Conservation (phyloP, 768 basidiomycete species). For the Glaciozyma antarctica region DNA sequence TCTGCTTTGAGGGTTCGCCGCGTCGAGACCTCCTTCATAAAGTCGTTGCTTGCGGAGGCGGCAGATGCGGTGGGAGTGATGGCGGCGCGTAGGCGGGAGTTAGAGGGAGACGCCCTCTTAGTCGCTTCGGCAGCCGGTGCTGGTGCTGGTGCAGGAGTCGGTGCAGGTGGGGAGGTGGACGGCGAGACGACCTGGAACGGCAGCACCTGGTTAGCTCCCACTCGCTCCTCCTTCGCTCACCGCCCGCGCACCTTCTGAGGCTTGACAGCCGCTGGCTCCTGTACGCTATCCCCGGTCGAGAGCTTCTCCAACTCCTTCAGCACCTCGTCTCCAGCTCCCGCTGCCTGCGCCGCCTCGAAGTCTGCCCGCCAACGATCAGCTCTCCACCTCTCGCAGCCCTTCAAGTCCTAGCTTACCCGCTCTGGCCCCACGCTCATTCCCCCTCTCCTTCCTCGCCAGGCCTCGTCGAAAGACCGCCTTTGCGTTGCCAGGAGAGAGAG, state of each 20-base stretch:
- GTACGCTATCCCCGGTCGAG: too few relatives aligned
- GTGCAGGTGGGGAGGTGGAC: background rate
- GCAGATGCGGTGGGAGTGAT: background rate
- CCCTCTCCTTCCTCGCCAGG: slow-evolving; percentile 38
- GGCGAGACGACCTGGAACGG: background rate
- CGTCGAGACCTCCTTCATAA: background rate
- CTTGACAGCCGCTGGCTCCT: too few relatives aligned
- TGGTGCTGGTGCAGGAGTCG: background rate
- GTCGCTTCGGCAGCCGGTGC: background rate
- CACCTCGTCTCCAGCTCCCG: slow-evolving; percentile 21
- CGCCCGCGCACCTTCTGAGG: background rate
- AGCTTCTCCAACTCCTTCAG: slow-evolving; percentile 7
- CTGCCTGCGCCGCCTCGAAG: slow-evolving; percentile 4
- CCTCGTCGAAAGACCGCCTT: slow-evolving; percentile 42
- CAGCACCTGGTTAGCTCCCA: background rate
- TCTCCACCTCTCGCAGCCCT: background rate
- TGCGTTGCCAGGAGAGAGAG: slow-evolving; percentile 36
- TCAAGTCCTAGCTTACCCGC: slow-evolving; percentile 1
- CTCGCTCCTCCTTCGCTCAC: background rate
- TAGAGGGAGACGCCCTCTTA: background rate
- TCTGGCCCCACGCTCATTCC: slow-evolving; percentile 1
- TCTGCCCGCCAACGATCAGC: background rate
- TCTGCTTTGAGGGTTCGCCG: background rate
- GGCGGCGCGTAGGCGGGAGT: background rate
- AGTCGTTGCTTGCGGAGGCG: background rate